Evolutionary conservation across 768 basidiomycete species (phyloP).

Genomic region (Podaxis mareebaensis): DNA sequence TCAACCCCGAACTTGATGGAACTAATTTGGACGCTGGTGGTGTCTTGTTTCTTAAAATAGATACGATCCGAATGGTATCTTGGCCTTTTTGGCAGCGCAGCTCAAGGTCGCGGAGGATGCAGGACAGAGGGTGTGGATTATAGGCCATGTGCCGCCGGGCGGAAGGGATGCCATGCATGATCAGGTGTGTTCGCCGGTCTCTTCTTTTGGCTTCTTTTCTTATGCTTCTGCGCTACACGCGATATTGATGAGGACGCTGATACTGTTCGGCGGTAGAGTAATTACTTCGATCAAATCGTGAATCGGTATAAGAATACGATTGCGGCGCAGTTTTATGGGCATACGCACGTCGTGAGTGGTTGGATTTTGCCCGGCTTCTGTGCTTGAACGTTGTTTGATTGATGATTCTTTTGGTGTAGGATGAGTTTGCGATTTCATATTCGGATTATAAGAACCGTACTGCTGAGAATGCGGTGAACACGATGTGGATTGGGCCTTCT

Average conservation of each 20-base stretch:
- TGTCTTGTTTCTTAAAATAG: neutral
- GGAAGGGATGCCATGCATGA: constrained; percentile 48
- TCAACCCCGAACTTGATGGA: neutral
- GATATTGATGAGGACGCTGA: too few relatives aligned
- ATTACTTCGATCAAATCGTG: constrained; percentile 63
- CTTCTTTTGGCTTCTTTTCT: neutral
- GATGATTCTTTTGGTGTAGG: constrained; percentile 28
- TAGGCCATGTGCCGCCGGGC: constrained; percentile 58
- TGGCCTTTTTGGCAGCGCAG: constrained; percentile 51
- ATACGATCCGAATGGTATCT: constrained; percentile 60
- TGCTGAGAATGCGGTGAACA: constrained; percentile 44
- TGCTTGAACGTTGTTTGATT: neutral
- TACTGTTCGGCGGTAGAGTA: constrained; percentile 38
- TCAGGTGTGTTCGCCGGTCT: constrained; percentile 37
- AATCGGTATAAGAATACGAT: constrained; percentile 60
- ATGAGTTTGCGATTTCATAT: constrained; percentile 62
- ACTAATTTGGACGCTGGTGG: neutral
- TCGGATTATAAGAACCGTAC: constrained; percentile 48
- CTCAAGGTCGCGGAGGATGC: constrained; percentile 61
- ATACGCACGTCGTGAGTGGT: constrained; percentile 45
- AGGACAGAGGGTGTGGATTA: constrained; percentile 61
- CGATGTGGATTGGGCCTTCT: constrained; percentile 54
- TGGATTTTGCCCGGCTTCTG: neutral
- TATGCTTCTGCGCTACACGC: too few relatives aligned
- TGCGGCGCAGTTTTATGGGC: constrained; percentile 62